phyloP scores from a whole-genome alignment of 305 asterid genomes.

The Solanum hybrid region DNA sequence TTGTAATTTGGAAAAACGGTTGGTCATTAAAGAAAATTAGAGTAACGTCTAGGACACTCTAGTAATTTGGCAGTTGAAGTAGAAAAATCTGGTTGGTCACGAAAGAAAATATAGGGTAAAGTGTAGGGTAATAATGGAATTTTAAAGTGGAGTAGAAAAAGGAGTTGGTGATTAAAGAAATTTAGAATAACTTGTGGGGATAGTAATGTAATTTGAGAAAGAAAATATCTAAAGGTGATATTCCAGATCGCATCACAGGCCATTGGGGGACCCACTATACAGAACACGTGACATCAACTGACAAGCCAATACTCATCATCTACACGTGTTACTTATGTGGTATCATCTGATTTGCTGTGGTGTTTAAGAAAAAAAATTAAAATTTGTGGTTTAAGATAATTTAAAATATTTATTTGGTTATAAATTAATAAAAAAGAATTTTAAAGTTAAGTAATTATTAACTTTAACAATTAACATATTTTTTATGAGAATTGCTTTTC shows the following conservation, averaged over 20 bases:
- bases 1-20: background rate
- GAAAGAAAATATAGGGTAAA: background rate
- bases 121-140: background rate
- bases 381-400: too few relatives aligned
- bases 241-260: background rate
- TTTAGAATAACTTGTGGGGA: background rate
- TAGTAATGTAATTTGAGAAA: background rate
- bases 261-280: background rate
- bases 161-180: background rate
- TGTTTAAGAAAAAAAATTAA: too few relatives aligned
- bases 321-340: background rate
- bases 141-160: background rate
- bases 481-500: too few relatives aligned
- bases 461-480: too few relatives aligned
- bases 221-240: background rate
- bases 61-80: background rate
- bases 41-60: background rate
- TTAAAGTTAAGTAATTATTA: too few relatives aligned
- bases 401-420: too few relatives aligned
- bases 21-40: background rate
- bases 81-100: background rate
- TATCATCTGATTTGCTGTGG: too few relatives aligned
- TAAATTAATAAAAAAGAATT: too few relatives aligned
- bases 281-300: constrained; percentile 9
- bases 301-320: background rate